Percentiles rank a stretch among this genome's conserved stretches.
phyloP scores from a whole-genome alignment of 441 rosid species.

The Francoa sonchifolia region DNA sequence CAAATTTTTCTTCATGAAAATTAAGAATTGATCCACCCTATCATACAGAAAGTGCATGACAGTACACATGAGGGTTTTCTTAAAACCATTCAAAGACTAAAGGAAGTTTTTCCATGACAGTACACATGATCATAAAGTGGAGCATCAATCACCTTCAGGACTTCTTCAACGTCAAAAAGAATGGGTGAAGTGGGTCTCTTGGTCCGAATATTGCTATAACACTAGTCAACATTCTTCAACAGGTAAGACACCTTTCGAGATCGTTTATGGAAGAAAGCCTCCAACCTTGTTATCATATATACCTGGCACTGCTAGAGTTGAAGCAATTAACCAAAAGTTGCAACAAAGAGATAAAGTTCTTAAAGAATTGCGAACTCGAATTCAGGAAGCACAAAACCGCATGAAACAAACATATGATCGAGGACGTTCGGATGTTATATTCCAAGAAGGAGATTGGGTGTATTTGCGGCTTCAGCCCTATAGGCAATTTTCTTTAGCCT shows the following conservation, averaged over 20 bases:
- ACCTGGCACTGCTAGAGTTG: neutral
- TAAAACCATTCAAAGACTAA: no score
- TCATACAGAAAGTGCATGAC: no score
- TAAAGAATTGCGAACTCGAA: neutral
- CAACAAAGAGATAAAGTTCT: neutral
- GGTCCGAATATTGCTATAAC: neutral
- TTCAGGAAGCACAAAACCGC: neutral
- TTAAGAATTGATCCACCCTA: no score
- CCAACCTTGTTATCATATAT: neutral
- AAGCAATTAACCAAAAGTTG: neutral
- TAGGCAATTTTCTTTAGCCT: neutral
- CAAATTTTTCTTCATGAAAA: no score
- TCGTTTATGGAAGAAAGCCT: neutral
- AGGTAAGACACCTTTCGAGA: neutral
- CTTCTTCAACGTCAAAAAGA: no score
- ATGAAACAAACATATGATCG: neutral
- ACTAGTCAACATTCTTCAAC: neutral
- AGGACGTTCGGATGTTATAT: neutral
- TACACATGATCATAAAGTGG: no score
- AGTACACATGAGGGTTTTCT: no score
- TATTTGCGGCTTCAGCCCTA: neutral
- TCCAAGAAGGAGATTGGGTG: neutral
- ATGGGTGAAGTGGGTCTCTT: neutral
- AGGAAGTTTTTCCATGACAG: no score
- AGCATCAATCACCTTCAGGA: no score